These are phyloP conservation scores for Cotoneaster glaucophyllus DNA, from an alignment of 306 rosid genomes.

Conservation along the genomic window DNA sequence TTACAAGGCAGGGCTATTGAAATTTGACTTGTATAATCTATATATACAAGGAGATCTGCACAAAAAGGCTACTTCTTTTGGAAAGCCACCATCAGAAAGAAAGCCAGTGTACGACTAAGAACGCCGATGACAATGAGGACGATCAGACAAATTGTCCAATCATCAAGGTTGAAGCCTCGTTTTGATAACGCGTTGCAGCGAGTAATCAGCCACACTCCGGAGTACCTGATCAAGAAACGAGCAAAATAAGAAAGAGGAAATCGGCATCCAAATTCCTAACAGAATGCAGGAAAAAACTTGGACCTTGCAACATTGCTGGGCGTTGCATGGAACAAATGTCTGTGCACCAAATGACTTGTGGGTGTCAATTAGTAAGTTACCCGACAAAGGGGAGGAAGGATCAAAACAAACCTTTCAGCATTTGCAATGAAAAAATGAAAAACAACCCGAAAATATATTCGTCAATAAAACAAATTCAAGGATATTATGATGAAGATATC, in stretches of 20 bases:
- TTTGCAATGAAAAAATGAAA: slow-evolving; percentile 25
- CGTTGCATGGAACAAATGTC: neutral
- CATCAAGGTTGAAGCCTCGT: slow-evolving; percentile 47
- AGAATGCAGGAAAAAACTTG: neutral
- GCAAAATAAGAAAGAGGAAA: neutral
- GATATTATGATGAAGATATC: neutral
- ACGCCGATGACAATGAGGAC: slow-evolving; percentile 40
- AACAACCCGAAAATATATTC: neutral
- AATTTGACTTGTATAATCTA: neutral
- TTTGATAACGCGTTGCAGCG: slow-evolving; percentile 53
- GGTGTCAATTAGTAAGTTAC: no score
- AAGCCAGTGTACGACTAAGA: slow-evolving; percentile 40
- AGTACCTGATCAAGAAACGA: slow-evolving; percentile 42
- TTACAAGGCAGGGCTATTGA: neutral
- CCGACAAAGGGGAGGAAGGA: neutral
- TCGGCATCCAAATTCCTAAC: neutral
- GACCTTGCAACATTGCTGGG: neutral
- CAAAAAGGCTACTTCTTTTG: slow-evolving; percentile 30
- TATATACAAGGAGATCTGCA: neutral
- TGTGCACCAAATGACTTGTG: neutral
- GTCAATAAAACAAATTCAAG: neutral
- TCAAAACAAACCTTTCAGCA: slow-evolving; percentile 25
- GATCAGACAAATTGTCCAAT: slow-evolving; percentile 47
- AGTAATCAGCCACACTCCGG: slow-evolving; percentile 82
- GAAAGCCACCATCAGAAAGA: slow-evolving; percentile 30